Evolutionary conservation across 1,139 yeast genomes (phyloP).

Genomic region (Pichia kudriavzevii): DNA sequence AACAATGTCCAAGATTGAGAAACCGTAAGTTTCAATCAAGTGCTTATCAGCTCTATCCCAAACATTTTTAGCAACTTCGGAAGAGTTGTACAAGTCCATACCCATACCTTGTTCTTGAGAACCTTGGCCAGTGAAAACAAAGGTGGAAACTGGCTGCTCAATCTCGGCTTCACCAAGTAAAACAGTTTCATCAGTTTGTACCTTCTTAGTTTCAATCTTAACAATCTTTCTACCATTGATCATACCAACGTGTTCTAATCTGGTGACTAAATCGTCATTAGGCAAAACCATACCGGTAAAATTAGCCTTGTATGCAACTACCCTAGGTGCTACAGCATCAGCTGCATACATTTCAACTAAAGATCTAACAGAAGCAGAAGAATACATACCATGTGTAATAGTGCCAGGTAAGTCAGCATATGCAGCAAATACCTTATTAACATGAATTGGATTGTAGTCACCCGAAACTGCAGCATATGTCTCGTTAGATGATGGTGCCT

Average conservation of each 20-base stretch:
- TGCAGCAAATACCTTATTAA: slow-evolving; percentile 86
- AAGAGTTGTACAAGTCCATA: slow-evolving; percentile 90
- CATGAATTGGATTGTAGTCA: slow-evolving; percentile 97
- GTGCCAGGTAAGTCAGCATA: slow-evolving; percentile 96
- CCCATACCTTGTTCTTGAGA: slow-evolving; percentile 99
- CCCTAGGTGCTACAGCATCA: slow-evolving; percentile 90
- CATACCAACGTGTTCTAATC: slow-evolving; percentile 96
- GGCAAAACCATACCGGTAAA: slow-evolving; percentile 98
- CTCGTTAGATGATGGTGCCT: slow-evolving; percentile 84
- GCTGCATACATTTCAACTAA: slow-evolving; percentile 99
- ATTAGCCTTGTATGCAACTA: slow-evolving; percentile 84
- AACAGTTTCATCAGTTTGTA: slow-evolving; percentile 69
- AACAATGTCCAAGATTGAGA: slow-evolving; percentile 92
- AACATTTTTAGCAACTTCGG: slow-evolving; percentile 87
- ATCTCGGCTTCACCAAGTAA: slow-evolving; percentile 95
- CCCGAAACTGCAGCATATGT: slow-evolving; percentile 97
- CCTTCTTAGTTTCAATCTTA: slow-evolving; percentile 82
- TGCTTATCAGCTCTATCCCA: slow-evolving; percentile 98
- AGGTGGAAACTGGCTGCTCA: slow-evolving; percentile 94
- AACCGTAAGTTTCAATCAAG: slow-evolving; percentile 89
- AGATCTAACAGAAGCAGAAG: slow-evolving; percentile 91
- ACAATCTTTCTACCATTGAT: slow-evolving; percentile 97
- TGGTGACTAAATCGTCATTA: slow-evolving; percentile 80
- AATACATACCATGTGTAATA: slow-evolving; percentile 98
- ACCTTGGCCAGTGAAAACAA: slow-evolving; percentile 98